Evolutionary conservation across 108 stramenopile genomes (phyloP).

Genomic region (Pseudonitzschia multiseries): DNA sequence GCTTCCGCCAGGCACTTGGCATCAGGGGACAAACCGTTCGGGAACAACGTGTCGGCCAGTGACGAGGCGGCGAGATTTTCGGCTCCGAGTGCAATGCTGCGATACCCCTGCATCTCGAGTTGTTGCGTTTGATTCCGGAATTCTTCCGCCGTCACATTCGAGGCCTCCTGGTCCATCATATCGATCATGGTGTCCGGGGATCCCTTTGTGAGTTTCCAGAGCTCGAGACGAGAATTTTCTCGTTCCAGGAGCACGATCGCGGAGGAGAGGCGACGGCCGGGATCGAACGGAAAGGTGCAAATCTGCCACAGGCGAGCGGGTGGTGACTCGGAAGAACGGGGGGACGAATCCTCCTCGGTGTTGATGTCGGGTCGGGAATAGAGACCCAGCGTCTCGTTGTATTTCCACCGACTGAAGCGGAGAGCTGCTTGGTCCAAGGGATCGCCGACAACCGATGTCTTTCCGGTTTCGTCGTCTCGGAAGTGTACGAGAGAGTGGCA

Average conservation of each 20-base stretch:
- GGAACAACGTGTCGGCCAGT: conserved; percentile 32
- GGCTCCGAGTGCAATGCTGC: conserved; percentile 50
- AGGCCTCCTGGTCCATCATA: conserved; percentile 6
- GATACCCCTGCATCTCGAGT: conserved; percentile 46
- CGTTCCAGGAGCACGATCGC: conserved; percentile 47
- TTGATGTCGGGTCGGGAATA: conserved; percentile 7
- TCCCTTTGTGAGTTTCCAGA: conserved; percentile 52
- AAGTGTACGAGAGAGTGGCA: conserved; percentile 56
- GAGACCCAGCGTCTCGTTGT: conserved; percentile 27
- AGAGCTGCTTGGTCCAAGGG: conserved; percentile 64
- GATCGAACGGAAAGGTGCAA: conserved; percentile 62
- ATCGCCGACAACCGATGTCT: conserved; percentile 52
- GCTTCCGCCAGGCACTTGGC: background rate
- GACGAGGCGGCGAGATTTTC: conserved; percentile 38
- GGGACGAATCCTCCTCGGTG: conserved; percentile 8
- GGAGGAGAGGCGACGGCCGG: conserved; percentile 52
- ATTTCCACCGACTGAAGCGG: conserved; percentile 54
- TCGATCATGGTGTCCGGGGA: conserved; percentile 44
- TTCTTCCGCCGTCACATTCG: background rate
- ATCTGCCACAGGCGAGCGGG: conserved; percentile 59
- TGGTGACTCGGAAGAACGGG: background rate
- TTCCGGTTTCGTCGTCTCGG: conserved; percentile 11
- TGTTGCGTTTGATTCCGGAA: conserved; percentile 19
- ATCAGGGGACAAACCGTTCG: conserved; percentile 37
- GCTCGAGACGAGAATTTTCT: conserved; percentile 26